Evolutionary conservation across 1,284 basidiomycete genomes (phyloP).

Genomic region (Calocybe gambosa): DNA sequence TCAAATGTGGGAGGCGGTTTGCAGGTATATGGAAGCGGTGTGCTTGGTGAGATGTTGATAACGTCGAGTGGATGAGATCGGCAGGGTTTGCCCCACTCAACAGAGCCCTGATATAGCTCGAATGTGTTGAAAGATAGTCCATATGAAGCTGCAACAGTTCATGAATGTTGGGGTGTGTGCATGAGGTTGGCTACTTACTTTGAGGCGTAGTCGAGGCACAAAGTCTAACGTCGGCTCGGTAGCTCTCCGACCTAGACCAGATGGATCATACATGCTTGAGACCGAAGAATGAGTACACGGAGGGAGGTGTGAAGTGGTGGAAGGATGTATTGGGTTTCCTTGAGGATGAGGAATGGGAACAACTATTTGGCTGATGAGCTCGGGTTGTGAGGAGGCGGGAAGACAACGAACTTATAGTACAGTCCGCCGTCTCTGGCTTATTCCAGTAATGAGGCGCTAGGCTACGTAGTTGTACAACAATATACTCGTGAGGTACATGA

Average conservation of each 20-base stretch:
- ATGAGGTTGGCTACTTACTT: constrained; percentile 34
- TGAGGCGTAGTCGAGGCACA: constrained; percentile 52
- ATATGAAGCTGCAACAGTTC: constrained; percentile 51
- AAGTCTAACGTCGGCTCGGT: constrained; percentile 48
- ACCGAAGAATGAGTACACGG: constrained; percentile 23
- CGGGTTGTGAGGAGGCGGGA: not conserved
- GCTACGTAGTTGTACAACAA: constrained; percentile 59
- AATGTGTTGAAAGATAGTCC: constrained; percentile 70
- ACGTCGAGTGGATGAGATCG: constrained; percentile 43
- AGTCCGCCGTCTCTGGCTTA: constrained; percentile 65
- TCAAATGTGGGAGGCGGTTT: constrained; percentile 55
- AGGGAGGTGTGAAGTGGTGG: constrained; percentile 21
- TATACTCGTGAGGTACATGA: constrained; percentile 63
- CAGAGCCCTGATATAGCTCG: constrained; percentile 58
- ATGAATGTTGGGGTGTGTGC: constrained; percentile 11
- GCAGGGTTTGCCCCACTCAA: constrained; percentile 59
- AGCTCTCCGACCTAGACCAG: constrained; percentile 39
- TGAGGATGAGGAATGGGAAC: constrained; percentile 42
- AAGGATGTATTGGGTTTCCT: constrained; percentile 24
- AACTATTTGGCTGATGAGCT: constrained; percentile 28
- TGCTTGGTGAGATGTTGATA: constrained; percentile 18
- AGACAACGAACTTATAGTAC: constrained; percentile 57
- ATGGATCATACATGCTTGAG: constrained; percentile 21
- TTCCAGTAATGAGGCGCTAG: constrained; percentile 66
- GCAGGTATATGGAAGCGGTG: constrained; percentile 34